These are phyloP conservation scores for Coemansia furcata DNA, from an alignment of 192 early-diverging fungal species.

Conservation along the genomic window DNA sequence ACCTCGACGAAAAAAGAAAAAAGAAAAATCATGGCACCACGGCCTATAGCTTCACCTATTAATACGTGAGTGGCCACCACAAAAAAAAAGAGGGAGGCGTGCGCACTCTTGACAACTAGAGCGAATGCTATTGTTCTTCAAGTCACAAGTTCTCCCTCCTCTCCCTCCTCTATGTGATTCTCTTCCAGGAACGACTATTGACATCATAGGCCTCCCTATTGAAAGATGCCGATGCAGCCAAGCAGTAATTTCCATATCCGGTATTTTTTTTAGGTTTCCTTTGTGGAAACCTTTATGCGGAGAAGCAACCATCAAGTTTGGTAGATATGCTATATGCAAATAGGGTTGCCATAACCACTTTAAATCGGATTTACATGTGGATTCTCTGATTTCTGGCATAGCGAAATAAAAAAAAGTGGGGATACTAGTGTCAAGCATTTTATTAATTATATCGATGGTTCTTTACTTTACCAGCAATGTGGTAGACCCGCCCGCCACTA, in stretches of 20 bases:
- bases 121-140: not conserved
- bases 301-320: too few species aligned
- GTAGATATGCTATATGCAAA: too few species aligned
- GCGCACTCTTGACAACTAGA: not conserved
- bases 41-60: not conserved
- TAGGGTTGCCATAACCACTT: too few species aligned
- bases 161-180: not conserved
- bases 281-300: too few species aligned
- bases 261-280: too few species aligned
- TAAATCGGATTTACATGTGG: too few species aligned
- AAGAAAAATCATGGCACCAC: not conserved
- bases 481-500: conserved; percentile 67
- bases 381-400: too few species aligned
- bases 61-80: not conserved
- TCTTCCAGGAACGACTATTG: not conserved
- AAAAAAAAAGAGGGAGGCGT: not conserved
- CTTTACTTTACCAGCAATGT: conserved; percentile 69
- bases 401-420: too few species aligned
- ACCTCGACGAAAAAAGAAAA: not conserved
- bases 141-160: not conserved
- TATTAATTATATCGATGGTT: conserved; percentile 54
- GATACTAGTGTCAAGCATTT: not conserved
- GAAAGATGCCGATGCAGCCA: not conserved
- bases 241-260: too few species aligned
- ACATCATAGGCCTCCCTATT: not conserved